These are phyloP conservation scores for Barnettozyma wickerhamii DNA, from an alignment of 805 yeast genomes.

Conservation along the genomic window DNA sequence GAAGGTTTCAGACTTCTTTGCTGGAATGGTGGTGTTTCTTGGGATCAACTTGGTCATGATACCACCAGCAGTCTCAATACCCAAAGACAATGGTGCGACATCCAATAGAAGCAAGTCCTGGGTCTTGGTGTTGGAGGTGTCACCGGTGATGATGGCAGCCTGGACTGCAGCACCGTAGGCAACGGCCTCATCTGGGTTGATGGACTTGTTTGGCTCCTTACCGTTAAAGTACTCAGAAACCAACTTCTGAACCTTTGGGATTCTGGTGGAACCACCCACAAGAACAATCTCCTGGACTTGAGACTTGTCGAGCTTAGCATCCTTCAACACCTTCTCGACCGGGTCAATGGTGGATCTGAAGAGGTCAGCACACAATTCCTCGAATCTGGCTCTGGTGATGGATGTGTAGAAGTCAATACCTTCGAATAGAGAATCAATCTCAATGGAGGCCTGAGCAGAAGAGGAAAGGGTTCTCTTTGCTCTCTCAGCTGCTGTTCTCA, in stretches of 20 bases:
- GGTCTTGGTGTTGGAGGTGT: conserved; percentile 87
- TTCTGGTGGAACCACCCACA: conserved; percentile 99
- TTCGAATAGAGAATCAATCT: conserved; percentile 93
- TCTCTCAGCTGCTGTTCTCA: conserved; percentile 98
- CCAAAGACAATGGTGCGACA: conserved; percentile 97
- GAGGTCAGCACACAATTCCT: conserved; percentile 93
- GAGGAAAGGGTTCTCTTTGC: conserved; percentile 98
- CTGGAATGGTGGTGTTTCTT: conserved; percentile 98
- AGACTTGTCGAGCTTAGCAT: conserved; percentile 90
- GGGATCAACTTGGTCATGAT: conserved; percentile 98
- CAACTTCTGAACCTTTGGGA: conserved; percentile 96
- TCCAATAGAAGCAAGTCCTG: conserved; percentile 95
- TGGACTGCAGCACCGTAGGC: conserved; percentile 99
- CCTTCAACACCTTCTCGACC: conserved; percentile 93
- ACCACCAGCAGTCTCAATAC: conserved; percentile 99
- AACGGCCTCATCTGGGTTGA: conserved; percentile 99
- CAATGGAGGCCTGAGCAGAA: conserved; percentile 94
- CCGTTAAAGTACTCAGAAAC: conserved; percentile 98
- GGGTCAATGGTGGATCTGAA: conserved; percentile 95
- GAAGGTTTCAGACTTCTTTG: conserved; percentile 97
- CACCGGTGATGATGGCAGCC: conserved; percentile 97
- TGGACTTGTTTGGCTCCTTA: conserved; percentile 96
- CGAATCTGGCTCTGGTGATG: conserved; percentile 97
- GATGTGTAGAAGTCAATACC: conserved; percentile 98
- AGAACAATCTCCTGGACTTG: conserved; percentile 91